Base-by-base conservation (phyloP, 2,329 filamentous ascomycete genomes). In the Stromatinia cepivora region DNA sequence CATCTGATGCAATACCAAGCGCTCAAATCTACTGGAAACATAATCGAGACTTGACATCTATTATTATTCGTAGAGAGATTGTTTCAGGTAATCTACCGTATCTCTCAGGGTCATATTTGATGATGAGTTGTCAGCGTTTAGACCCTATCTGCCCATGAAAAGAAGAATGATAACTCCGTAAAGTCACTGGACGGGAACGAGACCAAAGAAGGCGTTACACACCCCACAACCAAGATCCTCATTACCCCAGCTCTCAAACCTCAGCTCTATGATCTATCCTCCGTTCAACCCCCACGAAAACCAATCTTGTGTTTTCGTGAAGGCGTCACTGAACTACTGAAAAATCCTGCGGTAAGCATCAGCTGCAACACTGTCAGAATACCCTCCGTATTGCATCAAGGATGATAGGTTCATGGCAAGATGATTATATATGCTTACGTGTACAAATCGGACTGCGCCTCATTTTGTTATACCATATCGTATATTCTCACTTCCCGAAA, bases 1-100 rank as follows among this genome's bases (percentile, higher is more conserved):
- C 66, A 68, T 68, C 63, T 53, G 56, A 62, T 36, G 66, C 66
- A 39, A 34, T 11, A 45, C 48, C 36, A 68, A 63, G 57, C 66
- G 36, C 36, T 54, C 22, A 50, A 28, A 46, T 45, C 36, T 62
- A 46, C 54, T 46, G 54, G 65, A 62, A 67, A 58, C 64, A 31
- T 31, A 28, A 31, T 45, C 25, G 39, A 46, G 50, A 57, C 63
- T 17, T 56, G 4, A 15, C 17, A 66, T 22, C 39, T 28, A 25
- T 7, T 17, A 6, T 46, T 1, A 61, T 61, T 46, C n/a, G 25
- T 31, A 9, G 39, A 28, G 20, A 39, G 39, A 15, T 20, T 36
- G 65, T 61, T 67, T 50, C 54, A 48, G 11, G 54, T 4, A 25
- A 64, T 34, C 22, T 17, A 45, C 28, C 22, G 25, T 28, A 25